A percentile compares a stretch with the other conserved stretches of the same genome.
Evolutionary conservation across 129 eudicot genomes (phyloP).

Genomic region (Apium graveolens): DNA sequence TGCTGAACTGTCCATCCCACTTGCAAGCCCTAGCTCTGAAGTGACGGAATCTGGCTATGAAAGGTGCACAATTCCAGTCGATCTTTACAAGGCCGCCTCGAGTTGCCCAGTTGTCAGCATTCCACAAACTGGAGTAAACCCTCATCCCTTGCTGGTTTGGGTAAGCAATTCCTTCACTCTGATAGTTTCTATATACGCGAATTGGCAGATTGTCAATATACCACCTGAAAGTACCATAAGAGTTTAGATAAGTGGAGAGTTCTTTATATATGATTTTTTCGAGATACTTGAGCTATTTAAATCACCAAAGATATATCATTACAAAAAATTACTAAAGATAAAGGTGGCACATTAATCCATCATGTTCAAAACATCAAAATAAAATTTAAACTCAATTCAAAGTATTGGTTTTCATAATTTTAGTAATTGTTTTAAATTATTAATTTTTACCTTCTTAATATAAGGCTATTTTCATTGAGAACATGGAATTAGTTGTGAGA

Average conservation of each 20-base stretch:
- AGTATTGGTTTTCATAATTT: too few species aligned
- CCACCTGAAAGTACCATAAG: neutral
- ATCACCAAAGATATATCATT: neutral
- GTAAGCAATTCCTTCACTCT: constrained; percentile 9
- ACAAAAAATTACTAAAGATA: neutral
- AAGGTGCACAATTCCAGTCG: constrained; percentile 8
- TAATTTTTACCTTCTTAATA: too few species aligned
- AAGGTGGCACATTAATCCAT: neutral
- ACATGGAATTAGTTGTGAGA: neutral
- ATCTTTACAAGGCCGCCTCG: constrained; percentile 8
- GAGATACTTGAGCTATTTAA: neutral
- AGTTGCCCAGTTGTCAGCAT: constrained; percentile 13
- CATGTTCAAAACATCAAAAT: neutral
- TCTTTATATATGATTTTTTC: neutral
- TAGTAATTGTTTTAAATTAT: too few species aligned
- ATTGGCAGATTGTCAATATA: constrained; percentile 8
- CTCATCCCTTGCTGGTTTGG: constrained; percentile 15
- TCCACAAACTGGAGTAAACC: constrained; percentile 14
- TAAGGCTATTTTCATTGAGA: too few species aligned
- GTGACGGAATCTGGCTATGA: constrained; percentile 7
- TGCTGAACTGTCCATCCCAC: constrained; percentile 4
- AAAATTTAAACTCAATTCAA: neutral
- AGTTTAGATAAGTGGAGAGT: neutral
- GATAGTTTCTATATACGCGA: constrained; percentile 5
- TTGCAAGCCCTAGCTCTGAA: constrained; percentile 5